phyloP scores from a whole-genome alignment of 2,329 filamentous ascomycete species.

The Epichloe gansuensis region DNA sequence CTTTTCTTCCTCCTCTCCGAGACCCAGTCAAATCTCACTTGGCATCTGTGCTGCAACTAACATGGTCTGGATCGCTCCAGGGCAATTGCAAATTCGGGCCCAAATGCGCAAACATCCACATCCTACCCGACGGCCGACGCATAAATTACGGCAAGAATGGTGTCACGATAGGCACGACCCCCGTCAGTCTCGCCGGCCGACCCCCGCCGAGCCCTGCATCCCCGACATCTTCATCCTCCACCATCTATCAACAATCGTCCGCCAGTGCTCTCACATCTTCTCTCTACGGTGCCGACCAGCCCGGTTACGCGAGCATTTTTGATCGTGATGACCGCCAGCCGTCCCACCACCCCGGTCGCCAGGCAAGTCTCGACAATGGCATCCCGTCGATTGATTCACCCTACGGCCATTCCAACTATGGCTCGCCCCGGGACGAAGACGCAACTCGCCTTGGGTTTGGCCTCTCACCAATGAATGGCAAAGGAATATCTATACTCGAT shows the following conservation, averaged over 20 bases:
- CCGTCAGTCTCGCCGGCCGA: conserved; percentile 51
- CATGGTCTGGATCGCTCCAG: conserved; percentile 28
- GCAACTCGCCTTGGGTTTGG: conserved; percentile 50
- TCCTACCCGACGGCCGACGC: conserved; percentile 82
- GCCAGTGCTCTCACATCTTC: conserved; percentile 52
- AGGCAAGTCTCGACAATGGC: conserved; percentile 40
- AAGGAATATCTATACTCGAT: conserved; percentile 76
- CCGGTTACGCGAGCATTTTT: conserved; percentile 25
- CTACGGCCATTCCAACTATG: conserved; percentile 52
- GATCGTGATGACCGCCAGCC: conserved; percentile 25
- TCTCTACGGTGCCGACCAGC: conserved; percentile 32
- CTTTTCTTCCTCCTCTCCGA: neutral
- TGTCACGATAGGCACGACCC: conserved; percentile 48
- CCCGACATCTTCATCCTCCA: conserved; percentile 26
- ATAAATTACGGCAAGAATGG: conserved; percentile 68
- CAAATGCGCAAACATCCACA: conserved; percentile 93
- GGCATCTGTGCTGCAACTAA: neutral
- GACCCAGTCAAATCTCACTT: too few species aligned
- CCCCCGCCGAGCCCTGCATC: conserved; percentile 35
- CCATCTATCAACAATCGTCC: conserved; percentile 42
- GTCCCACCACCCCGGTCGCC: conserved; percentile 30
- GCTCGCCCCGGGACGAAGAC: conserved; percentile 66
- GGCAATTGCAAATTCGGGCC: conserved; percentile 98
- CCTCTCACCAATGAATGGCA: conserved; percentile 61
- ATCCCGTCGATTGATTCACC: conserved; percentile 47